phyloP scores from a whole-genome alignment of 108 stramenopile species.

The Discostella stelligeroides region DNA sequence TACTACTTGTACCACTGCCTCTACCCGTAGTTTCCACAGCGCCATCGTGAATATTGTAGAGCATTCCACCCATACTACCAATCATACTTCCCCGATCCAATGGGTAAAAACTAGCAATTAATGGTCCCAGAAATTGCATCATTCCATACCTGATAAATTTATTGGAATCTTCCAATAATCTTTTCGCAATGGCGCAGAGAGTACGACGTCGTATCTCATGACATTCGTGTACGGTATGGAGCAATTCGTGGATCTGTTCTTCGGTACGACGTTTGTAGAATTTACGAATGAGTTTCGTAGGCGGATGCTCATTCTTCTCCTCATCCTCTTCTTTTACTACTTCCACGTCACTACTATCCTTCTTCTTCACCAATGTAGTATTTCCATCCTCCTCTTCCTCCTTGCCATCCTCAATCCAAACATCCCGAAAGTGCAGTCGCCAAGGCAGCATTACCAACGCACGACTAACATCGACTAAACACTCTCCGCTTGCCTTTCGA shows the following conservation, averaged over 20 bases:
- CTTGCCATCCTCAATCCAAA: slow-evolving; percentile 26
- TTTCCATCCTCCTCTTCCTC: neutral
- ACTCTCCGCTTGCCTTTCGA: slow-evolving; percentile 82
- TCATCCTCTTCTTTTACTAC: slow-evolving; percentile 2
- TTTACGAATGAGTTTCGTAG: slow-evolving; percentile 9
- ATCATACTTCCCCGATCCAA: slow-evolving; percentile 57
- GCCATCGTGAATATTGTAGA: slow-evolving; percentile 3
- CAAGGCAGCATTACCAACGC: slow-evolving; percentile 62
- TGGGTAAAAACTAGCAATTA: slow-evolving; percentile 87
- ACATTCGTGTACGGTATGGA: slow-evolving; percentile 32
- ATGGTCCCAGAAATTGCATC: slow-evolving; percentile 90
- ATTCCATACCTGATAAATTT: slow-evolving; percentile 85
- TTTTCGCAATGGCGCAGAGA: slow-evolving; percentile 75
- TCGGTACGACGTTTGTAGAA: slow-evolving; percentile 38
- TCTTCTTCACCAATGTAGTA: too few species aligned
- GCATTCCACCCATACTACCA: slow-evolving; percentile 47
- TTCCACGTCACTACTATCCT: neutral
- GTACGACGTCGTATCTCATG: slow-evolving; percentile 62
- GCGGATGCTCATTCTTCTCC: slow-evolving; percentile 6
- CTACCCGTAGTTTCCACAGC: neutral
- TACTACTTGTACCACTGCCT: neutral
- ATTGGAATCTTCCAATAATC: slow-evolving; percentile 68
- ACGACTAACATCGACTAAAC: slow-evolving; percentile 81
- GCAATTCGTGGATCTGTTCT: slow-evolving; percentile 27
- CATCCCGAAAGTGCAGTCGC: slow-evolving; percentile 44